Conservation (phyloP, 805 yeast species). For the Metschnikowia chrysomelidarum region DNA sequence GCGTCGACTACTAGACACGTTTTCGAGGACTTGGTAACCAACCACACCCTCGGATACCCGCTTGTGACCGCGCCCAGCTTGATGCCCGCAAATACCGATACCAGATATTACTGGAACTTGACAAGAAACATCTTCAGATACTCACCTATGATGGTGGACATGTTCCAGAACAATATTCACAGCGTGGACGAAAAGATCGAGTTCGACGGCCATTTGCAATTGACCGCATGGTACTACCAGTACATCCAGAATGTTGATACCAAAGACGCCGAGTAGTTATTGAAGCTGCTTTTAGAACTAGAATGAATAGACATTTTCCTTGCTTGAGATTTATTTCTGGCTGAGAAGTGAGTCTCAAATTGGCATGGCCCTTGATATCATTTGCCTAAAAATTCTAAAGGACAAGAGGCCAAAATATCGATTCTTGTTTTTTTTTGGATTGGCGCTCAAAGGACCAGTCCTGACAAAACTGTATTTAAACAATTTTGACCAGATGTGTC, state of each 20-base stretch:
- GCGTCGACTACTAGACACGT: conserved; percentile 46
- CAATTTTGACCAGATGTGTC: too few species aligned
- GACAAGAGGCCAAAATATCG: too few species aligned
- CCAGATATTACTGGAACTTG: conserved; percentile 61
- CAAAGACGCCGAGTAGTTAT: conserved; percentile 4
- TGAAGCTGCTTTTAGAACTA: too few species aligned
- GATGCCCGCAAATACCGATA: conserved; percentile 72
- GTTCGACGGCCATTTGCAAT: conserved; percentile 57
- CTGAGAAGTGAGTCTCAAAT: too few species aligned
- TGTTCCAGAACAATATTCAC: conserved; percentile 34
- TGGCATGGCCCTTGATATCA: too few species aligned
- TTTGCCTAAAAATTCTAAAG: too few species aligned
- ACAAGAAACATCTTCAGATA: conserved; percentile 61
- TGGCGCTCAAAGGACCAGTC: too few species aligned
- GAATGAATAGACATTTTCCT: too few species aligned
- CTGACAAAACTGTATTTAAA: too few species aligned
- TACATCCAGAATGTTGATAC: conserved; percentile 22
- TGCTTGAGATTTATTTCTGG: too few species aligned
- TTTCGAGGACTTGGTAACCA: conserved; percentile 42
- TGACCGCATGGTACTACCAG: conserved; percentile 49
- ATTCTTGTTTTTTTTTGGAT: too few species aligned
- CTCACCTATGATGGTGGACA: conserved; percentile 42
- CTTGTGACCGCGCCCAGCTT: conserved; percentile 54
- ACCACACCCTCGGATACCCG: conserved; percentile 25
- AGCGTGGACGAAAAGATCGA: conserved; percentile 56